Conservation (phyloP, 2,329 filamentous ascomycete species). For the Trichoderma sp. region DNA sequence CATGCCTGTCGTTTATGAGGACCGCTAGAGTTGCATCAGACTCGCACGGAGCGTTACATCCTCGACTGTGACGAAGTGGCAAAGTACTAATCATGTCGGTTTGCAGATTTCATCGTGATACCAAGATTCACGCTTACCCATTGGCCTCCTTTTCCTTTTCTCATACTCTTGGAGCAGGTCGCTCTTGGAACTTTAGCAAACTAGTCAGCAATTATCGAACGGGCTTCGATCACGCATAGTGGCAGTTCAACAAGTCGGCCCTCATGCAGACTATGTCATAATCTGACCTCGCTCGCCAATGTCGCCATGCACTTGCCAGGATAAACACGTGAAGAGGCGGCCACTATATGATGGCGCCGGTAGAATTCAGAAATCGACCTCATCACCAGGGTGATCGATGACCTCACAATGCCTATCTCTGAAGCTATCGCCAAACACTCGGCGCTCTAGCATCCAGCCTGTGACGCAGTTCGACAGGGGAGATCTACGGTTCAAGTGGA, state of each 20-base stretch:
- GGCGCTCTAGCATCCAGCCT: not conserved
- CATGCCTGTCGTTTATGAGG: not conserved
- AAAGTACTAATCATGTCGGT: not conserved
- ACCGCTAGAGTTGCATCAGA: not conserved
- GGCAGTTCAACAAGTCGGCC: not conserved
- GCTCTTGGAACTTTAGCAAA: not conserved
- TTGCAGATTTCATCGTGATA: not conserved
- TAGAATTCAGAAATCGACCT: not conserved
- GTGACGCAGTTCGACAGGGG: not conserved
- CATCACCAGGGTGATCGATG: not conserved
- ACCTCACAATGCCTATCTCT: not conserved
- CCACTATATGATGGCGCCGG: not conserved
- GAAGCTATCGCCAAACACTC: not conserved
- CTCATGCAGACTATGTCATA: not conserved
- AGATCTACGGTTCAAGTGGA: conserved; percentile 1
- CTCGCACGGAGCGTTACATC: not conserved
- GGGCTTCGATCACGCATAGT: not conserved
- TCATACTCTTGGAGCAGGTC: not conserved
- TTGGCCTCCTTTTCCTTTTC: not conserved
- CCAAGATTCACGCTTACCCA: not conserved
- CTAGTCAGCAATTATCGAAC: not conserved
- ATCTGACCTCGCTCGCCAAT: too few species aligned
- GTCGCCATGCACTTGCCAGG: not conserved
- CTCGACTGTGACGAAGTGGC: conserved; percentile 3
- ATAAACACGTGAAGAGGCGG: too few species aligned